Evolutionary conservation across 2,329 filamentous ascomycete genomes (phyloP).

Genomic region (Aureobasidium melanogenum): DNA sequence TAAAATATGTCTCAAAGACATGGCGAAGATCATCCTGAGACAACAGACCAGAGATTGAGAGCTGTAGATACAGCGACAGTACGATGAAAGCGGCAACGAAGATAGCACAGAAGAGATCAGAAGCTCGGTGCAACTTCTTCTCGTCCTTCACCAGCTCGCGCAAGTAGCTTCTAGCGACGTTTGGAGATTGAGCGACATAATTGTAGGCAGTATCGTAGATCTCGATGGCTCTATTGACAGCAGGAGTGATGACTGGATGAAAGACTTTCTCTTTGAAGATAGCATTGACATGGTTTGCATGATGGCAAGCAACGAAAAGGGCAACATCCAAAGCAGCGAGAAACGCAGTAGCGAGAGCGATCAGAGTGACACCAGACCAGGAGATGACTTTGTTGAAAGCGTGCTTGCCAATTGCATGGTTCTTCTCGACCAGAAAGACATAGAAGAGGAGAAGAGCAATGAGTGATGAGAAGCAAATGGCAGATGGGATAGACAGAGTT

Average conservation of each 20-base stretch:
- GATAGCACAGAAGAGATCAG: background rate
- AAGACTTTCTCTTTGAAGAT: background rate
- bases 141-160: background rate
- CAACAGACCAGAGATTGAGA: background rate
- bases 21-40: background rate
- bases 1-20: background rate
- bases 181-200: background rate
- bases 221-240: background rate
- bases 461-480: background rate
- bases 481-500: background rate
- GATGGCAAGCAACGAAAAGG: background rate
- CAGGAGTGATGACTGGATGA: background rate
- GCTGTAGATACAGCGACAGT: background rate
- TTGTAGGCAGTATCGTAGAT: background rate
- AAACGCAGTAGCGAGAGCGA: background rate
- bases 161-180: background rate
- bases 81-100: background rate
- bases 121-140: background rate
- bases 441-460: background rate
- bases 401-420: background rate
- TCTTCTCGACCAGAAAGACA: background rate
- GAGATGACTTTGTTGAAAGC: background rate
- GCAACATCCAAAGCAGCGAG: background rate
- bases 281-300: background rate
- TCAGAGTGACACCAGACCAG: background rate